Percentiles rank a stretch among this genome's conserved stretches.
Evolutionary conservation across 2,329 filamentous ascomycete species (phyloP).

Genomic region (Colletotrichum lentis): DNA sequence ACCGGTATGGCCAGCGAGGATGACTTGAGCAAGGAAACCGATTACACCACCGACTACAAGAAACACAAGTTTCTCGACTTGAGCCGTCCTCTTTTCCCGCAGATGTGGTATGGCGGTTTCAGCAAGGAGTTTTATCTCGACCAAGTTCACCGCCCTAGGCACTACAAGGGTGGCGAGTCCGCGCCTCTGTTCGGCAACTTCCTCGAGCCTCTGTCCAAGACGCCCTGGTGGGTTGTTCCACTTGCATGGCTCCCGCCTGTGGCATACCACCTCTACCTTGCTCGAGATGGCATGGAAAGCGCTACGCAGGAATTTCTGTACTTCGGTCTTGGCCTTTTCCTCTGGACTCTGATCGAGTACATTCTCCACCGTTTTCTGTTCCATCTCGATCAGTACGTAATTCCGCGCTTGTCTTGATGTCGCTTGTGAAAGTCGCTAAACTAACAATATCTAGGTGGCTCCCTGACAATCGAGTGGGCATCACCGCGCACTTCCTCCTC

Average conservation of each 20-base stretch:
- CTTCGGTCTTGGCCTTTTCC: constrained; percentile 73
- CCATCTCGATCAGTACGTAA: constrained; percentile 85
- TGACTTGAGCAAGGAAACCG: constrained; percentile 87
- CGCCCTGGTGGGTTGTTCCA: constrained; percentile 92
- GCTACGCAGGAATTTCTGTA: constrained; percentile 62
- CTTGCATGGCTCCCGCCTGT: constrained; percentile 84
- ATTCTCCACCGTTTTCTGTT: constrained; percentile 88
- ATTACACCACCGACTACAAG: constrained; percentile 78
- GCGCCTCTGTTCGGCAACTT: constrained; percentile 98
- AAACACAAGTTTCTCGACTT: constrained; percentile 95
- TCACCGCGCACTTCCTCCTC: constrained; percentile 90
- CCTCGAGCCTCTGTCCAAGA: constrained; percentile 95
- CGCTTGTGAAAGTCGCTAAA: neutral
- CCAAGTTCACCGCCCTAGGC: constrained; percentile 92
- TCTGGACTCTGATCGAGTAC: constrained; percentile 95
- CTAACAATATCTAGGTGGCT: constrained; percentile 70
- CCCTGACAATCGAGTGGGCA: constrained; percentile 86
- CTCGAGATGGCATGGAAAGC: constrained; percentile 67
- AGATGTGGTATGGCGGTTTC: constrained; percentile 89
- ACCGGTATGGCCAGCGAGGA: constrained; percentile 92
- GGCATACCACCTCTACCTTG: constrained; percentile 73
- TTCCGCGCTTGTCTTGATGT: neutral
- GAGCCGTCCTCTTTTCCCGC: constrained; percentile 81
- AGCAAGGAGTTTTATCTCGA: constrained; percentile 96
- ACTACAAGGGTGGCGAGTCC: constrained; percentile 92